Evolutionary conservation across 129 eudicot genomes (phyloP).

Genomic region (Cynara cardunculus): DNA sequence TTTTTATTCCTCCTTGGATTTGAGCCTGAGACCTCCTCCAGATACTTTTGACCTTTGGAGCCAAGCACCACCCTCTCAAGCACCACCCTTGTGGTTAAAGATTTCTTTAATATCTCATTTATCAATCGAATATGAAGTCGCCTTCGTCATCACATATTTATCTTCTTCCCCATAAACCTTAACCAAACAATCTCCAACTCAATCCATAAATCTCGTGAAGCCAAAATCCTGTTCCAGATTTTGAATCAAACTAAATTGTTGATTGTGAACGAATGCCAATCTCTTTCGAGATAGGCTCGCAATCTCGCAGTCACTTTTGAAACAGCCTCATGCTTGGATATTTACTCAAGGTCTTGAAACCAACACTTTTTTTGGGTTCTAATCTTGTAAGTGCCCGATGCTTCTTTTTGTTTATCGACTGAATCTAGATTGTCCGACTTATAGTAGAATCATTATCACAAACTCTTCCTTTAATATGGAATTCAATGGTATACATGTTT

Average conservation of each 20-base stretch:
- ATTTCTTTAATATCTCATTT: too few relatives aligned
- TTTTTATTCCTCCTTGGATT: too few relatives aligned
- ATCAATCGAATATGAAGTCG: too few relatives aligned
- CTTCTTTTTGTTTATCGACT: neutral
- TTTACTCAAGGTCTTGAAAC: neutral
- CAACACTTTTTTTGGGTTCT: neutral
- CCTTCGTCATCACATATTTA: too few relatives aligned
- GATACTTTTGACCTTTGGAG: too few relatives aligned
- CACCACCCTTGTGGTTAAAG: too few relatives aligned
- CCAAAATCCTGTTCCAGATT: neutral
- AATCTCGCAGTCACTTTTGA: neutral
- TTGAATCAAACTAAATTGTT: neutral
- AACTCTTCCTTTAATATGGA: neutral
- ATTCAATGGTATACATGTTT: neutral
- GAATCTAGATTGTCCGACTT: neutral
- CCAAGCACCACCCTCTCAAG: too few relatives aligned
- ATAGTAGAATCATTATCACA: neutral
- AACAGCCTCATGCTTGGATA: neutral
- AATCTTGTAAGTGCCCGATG: neutral
- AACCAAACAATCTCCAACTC: too few relatives aligned
- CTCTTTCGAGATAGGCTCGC: too few relatives aligned
- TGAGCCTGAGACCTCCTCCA: too few relatives aligned
- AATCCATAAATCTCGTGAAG: neutral
- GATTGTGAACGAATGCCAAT: too few relatives aligned
- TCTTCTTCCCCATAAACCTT: neutral